Evolutionary conservation across 148 eudicot genomes (phyloP).

Genomic region (Arbutus unedo): DNA sequence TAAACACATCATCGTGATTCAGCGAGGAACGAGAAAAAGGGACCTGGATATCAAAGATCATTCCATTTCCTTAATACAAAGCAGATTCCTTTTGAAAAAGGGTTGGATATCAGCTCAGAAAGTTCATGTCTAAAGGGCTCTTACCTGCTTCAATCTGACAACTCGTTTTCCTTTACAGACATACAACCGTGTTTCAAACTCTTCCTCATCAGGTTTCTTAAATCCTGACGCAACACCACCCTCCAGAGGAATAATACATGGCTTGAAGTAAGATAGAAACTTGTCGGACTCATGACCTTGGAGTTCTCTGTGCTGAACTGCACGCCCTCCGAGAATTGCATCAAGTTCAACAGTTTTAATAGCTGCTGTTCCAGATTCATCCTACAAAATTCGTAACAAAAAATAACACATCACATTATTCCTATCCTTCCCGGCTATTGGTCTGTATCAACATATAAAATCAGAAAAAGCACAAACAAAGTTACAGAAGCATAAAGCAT

Average conservation of each 20-base stretch:
- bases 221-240: slow-evolving; percentile 99
- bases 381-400: slow-evolving; percentile 43
- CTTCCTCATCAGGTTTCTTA: slow-evolving; percentile 81
- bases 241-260: slow-evolving; percentile 90
- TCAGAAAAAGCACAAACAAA: background rate
- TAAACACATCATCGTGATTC: slow-evolving; percentile 96
- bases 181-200: slow-evolving; percentile 88
- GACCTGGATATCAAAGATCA: slow-evolving; percentile 56
- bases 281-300: slow-evolving; percentile 97
- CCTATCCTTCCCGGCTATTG: no score
- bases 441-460: no score
- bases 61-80: background rate
- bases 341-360: slow-evolving; percentile 96
- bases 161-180: slow-evolving; percentile 87
- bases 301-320: slow-evolving; percentile 89
- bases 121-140: slow-evolving; percentile 5
- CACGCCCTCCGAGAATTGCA: slow-evolving; percentile 89
- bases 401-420: background rate
- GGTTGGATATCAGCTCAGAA: background rate
- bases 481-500: slow-evolving; percentile 15
- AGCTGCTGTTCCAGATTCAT: slow-evolving; percentile 98
- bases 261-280: slow-evolving; percentile 90
- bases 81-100: background rate
- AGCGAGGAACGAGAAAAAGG: slow-evolving; percentile 93
- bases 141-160: slow-evolving; percentile 89